These are phyloP conservation scores for Filobasidium floriforme DNA, from an alignment of 768 basidiomycete species.

Conservation along the genomic window DNA sequence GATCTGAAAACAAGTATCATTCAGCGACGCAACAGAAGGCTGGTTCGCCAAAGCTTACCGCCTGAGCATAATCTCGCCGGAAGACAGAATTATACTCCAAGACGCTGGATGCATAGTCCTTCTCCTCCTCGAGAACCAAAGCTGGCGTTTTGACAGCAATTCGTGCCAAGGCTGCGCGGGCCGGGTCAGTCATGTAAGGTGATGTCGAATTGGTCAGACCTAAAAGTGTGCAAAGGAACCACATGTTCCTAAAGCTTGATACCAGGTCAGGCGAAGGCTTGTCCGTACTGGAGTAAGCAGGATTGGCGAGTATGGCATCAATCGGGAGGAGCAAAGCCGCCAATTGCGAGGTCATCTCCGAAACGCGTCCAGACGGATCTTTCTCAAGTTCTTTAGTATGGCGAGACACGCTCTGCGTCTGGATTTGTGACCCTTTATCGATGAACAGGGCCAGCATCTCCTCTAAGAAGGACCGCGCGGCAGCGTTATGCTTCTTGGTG, in stretches of 20 bases:
- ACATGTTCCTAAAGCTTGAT: slow-evolving; percentile 78
- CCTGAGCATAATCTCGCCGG: slow-evolving; percentile 58
- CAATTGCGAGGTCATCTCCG: slow-evolving; percentile 65
- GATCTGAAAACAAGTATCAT: neutral
- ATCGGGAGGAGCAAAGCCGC: slow-evolving; percentile 83
- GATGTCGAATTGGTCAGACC: slow-evolving; percentile 56
- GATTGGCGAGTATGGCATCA: slow-evolving; percentile 70
- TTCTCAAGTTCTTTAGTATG: slow-evolving; percentile 6
- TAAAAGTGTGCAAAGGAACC: slow-evolving; percentile 86
- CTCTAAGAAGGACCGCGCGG: slow-evolving; percentile 62
- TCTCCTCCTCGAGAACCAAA: slow-evolving; percentile 70
- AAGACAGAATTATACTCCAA: slow-evolving; percentile 88
- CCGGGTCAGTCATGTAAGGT: slow-evolving; percentile 60
- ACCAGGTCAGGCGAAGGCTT: slow-evolving; percentile 57
- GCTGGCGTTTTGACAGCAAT: slow-evolving; percentile 82
- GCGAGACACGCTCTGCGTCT: slow-evolving; percentile 50
- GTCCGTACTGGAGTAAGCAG: slow-evolving; percentile 58
- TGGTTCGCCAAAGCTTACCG: slow-evolving; percentile 29
- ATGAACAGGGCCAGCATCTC: slow-evolving; percentile 78
- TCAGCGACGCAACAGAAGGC: neutral
- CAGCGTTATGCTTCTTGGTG: slow-evolving; percentile 64
- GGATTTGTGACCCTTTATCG: slow-evolving; percentile 84
- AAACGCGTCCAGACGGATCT: slow-evolving; percentile 33
- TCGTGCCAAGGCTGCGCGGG: slow-evolving; percentile 63
- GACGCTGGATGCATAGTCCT: slow-evolving; percentile 75